Evolutionary conservation across 2,329 filamentous ascomycete genomes (phyloP).

Genomic region (Aspergillus sp.): DNA sequence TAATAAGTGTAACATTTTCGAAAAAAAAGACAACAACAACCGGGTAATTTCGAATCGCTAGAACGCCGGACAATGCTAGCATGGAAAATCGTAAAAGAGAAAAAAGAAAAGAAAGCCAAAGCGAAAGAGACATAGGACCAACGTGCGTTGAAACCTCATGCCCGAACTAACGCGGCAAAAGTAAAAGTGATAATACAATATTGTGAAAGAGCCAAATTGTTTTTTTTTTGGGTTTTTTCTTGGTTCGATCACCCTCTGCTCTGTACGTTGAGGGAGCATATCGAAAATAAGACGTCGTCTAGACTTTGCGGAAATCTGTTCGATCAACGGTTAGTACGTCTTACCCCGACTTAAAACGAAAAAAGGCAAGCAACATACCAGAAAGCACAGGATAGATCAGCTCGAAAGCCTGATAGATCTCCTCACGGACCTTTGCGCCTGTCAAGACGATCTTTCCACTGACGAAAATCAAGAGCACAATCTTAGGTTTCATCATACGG

Average conservation of each 20-base stretch:
- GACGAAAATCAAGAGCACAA: slow-evolving; percentile 94
- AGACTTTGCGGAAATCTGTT: slow-evolving; percentile 57
- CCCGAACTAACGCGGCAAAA: slow-evolving; percentile 9
- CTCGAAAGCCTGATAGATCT: slow-evolving; percentile 95
- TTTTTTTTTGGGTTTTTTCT: slow-evolving; percentile 3
- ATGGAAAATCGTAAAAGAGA: slow-evolving; percentile 29
- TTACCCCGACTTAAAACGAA: background rate
- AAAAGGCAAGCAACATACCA: slow-evolving; percentile 47
- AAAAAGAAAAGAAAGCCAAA: background rate
- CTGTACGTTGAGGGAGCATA: slow-evolving; percentile 1
- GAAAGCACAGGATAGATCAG: slow-evolving; percentile 95
- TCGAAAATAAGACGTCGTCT: slow-evolving; percentile 13
- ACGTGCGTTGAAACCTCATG: slow-evolving; percentile 7
- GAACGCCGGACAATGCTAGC: slow-evolving; percentile 39
- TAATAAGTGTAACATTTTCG: slow-evolving; percentile 25
- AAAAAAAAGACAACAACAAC: slow-evolving; percentile 11
- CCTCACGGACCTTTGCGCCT: slow-evolving; percentile 93
- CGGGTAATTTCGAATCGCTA: slow-evolving; percentile 31
- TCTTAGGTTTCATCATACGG: slow-evolving; percentile 99
- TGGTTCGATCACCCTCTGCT: slow-evolving; percentile 13
- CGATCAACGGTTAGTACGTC: slow-evolving; percentile 14
- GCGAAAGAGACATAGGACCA: slow-evolving; percentile 10
- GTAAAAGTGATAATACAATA: slow-evolving; percentile 21
- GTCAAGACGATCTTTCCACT: slow-evolving; percentile 97
- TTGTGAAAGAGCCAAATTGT: slow-evolving; percentile 8